phyloP scores from a whole-genome alignment of 1,139 yeast genomes.

The Diutina siamensis region DNA sequence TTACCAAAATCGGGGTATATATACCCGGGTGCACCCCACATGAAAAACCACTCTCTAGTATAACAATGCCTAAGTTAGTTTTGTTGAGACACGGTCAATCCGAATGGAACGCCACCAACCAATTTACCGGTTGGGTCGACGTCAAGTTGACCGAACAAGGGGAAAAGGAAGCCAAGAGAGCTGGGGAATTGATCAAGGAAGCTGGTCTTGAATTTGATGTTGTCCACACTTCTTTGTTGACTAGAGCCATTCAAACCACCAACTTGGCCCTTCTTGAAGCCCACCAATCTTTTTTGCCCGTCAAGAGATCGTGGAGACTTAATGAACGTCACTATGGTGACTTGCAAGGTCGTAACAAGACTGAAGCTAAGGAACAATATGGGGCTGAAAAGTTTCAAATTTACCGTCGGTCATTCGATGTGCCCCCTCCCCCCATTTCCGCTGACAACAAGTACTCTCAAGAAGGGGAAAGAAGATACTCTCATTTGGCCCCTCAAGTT shows the following conservation, averaged over 20 bases:
- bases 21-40: background rate
- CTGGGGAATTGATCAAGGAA: constrained; percentile 87
- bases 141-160: constrained; percentile 49
- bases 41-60: background rate
- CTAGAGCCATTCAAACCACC: constrained; percentile 97
- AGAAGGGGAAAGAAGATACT: constrained; percentile 76
- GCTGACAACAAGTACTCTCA: constrained; percentile 77
- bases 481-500: constrained; percentile 68
- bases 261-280: constrained; percentile 86
- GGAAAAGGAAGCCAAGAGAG: constrained; percentile 42
- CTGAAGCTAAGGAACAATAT: constrained; percentile 76
- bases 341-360: constrained; percentile 97
- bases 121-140: constrained; percentile 99
- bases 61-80: constrained; percentile 5
- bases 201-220: constrained; percentile 78
- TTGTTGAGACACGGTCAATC: constrained; percentile 77
- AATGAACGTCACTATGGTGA: constrained; percentile 99
- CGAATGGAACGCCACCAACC: constrained; percentile 97
- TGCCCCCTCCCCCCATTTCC: constrained; percentile 88
- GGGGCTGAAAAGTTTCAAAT: constrained; percentile 92
- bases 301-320: constrained; percentile 93
- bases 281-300: constrained; percentile 86
- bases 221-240: constrained; percentile 81
- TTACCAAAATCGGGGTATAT: background rate
- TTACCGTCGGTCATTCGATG: constrained; percentile 96